phyloP scores from a whole-genome alignment of 2,329 filamentous ascomycete genomes.

The Elsinoe ampelina region DNA sequence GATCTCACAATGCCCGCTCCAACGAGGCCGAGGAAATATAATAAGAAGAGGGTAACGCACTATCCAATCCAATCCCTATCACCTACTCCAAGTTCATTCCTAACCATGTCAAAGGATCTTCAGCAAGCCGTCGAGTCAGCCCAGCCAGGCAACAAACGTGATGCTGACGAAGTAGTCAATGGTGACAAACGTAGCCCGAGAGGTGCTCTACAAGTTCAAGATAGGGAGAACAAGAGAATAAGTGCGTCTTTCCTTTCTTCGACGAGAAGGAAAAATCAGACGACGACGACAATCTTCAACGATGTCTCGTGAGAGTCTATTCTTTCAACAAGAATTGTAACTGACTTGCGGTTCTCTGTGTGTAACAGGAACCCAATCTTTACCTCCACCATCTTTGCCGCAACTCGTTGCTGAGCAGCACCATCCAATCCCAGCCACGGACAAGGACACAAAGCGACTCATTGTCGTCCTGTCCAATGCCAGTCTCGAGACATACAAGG shows the following conservation, averaged over 20 bases:
- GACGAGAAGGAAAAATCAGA: not conserved
- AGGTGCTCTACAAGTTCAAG: conserved; percentile 13
- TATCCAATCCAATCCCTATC: not conserved
- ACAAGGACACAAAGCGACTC: conserved; percentile 83
- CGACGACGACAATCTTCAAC: conserved; percentile 13
- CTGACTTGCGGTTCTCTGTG: conserved; percentile 16
- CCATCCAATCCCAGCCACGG: conserved; percentile 67
- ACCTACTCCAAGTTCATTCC: not conserved
- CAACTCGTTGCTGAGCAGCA: conserved; percentile 91
- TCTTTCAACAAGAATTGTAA: conserved; percentile 19
- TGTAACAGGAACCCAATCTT: conserved; percentile 65
- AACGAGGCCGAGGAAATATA: conserved; percentile 10
- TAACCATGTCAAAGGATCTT: conserved; percentile 11
- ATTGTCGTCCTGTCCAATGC: conserved; percentile 97
- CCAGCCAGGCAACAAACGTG: conserved; percentile 10
- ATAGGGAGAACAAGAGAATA: conserved; percentile 18
- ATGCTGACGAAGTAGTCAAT: conserved; percentile 11
- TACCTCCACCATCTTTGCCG: conserved; percentile 82
- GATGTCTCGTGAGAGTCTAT: conserved; percentile 14
- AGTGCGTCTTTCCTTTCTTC: conserved; percentile 15
- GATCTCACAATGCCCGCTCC: conserved; percentile 3
- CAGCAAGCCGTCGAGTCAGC: conserved; percentile 6
- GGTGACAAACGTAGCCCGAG: conserved; percentile 12
- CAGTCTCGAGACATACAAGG: conserved; percentile 94
- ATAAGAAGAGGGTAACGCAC: conserved; percentile 11